Evolutionary conservation across 83 land plant genomes (phyloP).

Genomic region (Picea engelmannii): DNA sequence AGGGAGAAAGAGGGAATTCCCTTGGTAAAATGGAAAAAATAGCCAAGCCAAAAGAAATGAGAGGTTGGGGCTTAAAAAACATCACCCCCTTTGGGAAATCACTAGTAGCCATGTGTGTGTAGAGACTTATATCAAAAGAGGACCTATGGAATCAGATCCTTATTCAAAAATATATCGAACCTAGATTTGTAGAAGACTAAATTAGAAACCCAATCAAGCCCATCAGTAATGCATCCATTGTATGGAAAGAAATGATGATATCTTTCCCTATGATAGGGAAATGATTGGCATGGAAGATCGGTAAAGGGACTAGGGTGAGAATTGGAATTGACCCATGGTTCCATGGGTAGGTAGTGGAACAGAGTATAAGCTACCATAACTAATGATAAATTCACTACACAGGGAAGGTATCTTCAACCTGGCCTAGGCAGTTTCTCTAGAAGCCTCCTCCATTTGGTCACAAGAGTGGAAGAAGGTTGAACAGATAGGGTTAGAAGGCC

Average conservation of each 20-base stretch:
- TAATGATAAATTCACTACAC: neutral
- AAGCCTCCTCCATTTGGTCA: neutral
- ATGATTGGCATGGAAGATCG: neutral
- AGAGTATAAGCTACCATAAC: neutral
- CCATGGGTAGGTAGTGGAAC: neutral
- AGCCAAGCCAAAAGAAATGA: too few species aligned
- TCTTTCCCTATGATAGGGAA: neutral
- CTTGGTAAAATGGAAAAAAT: too few species aligned
- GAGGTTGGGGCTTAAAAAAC: too few species aligned
- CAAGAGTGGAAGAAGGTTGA: too few species aligned
- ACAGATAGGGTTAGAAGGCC: too few species aligned
- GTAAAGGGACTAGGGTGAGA: neutral
- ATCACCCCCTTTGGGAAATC: too few species aligned
- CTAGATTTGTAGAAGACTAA: neutral
- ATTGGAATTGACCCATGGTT: neutral
- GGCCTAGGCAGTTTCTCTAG: neutral
- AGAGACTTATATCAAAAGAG: neutral
- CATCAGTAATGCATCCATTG: neutral
- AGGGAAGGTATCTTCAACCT: neutral
- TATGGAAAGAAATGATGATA: neutral
- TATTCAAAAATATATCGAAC: neutral
- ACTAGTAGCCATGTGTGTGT: neutral
- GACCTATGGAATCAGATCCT: neutral
- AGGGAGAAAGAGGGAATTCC: too few species aligned
- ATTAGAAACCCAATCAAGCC: neutral